These are phyloP conservation scores for Petrea volubilis DNA, from an alignment of 257 asterid genomes.

Conservation along the genomic window DNA sequence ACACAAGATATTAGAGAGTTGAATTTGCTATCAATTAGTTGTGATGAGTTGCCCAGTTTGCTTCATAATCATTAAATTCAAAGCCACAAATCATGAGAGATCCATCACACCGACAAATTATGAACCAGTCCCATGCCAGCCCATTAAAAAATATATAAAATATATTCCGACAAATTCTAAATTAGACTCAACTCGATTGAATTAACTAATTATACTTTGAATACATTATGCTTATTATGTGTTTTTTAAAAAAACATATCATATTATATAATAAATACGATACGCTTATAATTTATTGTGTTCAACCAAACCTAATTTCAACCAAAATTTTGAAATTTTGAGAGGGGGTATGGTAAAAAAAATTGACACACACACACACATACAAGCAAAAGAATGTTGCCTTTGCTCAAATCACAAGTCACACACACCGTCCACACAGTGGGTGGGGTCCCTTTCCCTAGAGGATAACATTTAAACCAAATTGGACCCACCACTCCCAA, in stretches of 20 bases:
- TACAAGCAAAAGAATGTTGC: constrained; percentile 11
- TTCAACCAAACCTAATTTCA: no score
- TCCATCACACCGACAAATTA: constrained; percentile 41
- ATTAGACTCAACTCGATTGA: no score
- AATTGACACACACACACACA: no score
- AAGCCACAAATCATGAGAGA: constrained; percentile 29
- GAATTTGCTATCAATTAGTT: constrained; percentile 25
- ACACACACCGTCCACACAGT: constrained; percentile 30
- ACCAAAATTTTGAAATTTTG: no score
- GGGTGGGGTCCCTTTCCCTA: constrained; percentile 33
- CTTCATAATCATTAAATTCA: constrained; percentile 33
- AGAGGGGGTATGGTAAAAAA: no score
- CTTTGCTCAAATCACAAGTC: constrained; percentile 45
- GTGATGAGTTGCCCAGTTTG: constrained; percentile 31
- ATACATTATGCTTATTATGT: no score
- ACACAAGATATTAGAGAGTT: constrained; percentile 13
- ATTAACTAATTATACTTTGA: no score
- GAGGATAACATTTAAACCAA: constrained; percentile 34
- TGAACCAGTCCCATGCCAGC: constrained; percentile 24
- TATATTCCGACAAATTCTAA: no score
- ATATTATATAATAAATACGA: not conserved
- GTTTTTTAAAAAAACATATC: no score
- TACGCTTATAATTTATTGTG: no score
- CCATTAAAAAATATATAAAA: not conserved
- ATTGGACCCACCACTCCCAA: constrained; percentile 22